A percentile compares a stretch with the other conserved stretches of the same genome.
These are phyloP conservation scores for Apium graveolens DNA, from an alignment of 129 eudicot genomes.

Conservation along the genomic window DNA sequence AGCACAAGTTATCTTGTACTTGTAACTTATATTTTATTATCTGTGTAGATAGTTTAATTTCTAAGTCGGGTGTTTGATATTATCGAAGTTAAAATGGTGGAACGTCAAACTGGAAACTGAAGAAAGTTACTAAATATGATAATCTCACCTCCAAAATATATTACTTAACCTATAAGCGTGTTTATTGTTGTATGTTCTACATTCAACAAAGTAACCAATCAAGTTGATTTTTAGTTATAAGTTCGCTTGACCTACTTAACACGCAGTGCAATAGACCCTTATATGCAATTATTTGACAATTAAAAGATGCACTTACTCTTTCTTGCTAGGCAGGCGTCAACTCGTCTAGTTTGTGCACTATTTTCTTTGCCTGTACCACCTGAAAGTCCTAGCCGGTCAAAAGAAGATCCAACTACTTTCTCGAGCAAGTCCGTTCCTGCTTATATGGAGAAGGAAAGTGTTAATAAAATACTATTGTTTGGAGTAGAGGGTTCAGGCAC, in stretches of 20 bases:
- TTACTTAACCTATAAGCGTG: neutral
- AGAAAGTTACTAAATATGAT: neutral
- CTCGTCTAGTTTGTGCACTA: slow-evolving; percentile 31
- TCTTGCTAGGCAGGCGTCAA: slow-evolving; percentile 44
- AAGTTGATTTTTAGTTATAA: neutral
- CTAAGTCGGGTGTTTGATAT: neutral
- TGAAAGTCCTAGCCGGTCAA: slow-evolving; percentile 24
- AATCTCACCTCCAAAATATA: neutral
- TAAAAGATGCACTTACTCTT: slow-evolving; percentile 16
- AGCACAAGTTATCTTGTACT: neutral
- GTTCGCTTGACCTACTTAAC: neutral
- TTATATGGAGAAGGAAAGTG: slow-evolving; percentile 22
- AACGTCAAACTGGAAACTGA: neutral
- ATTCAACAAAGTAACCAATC: neutral
- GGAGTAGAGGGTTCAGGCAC: slow-evolving; percentile 53
- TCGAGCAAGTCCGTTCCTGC: slow-evolving; percentile 24
- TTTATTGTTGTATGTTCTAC: neutral
- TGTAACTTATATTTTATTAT: neutral
- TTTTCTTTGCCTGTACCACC: slow-evolving; percentile 41
- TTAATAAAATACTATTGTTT: slow-evolving; percentile 34
- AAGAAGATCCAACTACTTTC: slow-evolving; percentile 19
- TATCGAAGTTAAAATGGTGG: neutral
- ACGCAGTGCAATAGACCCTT: neutral
- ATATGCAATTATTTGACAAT: neutral
- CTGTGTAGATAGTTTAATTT: neutral